Base-by-base conservation (phyloP, 2,329 filamentous ascomycete genomes). In the Apiospora hydei region DNA sequence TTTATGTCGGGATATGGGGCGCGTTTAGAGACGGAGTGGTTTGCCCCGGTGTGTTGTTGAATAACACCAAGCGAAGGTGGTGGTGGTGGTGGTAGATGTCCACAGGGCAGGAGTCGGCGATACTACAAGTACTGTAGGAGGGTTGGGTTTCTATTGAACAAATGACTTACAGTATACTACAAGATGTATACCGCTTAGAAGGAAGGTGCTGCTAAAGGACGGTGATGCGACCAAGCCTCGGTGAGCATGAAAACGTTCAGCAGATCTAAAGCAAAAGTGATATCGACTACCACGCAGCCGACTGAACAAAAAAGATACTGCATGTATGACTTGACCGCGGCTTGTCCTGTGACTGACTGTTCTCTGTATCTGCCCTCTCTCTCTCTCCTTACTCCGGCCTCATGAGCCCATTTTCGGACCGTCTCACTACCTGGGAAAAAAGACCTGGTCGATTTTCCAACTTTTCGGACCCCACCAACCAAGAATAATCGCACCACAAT, bases 401-500 rank as follows among this genome's bases (percentile, higher is more conserved):
- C 53, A 64, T 64, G 57, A 64, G 57, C 57, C 57, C 57, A 64
- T 64, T 64, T 41, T 64, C 57, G 57, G 57, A 64, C 57, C 57
- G 30, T 64, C 57, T 64, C 57, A 64, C 34, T 18, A 64, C 57
- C 57, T 41, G 57, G 4, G 21, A 64, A 38, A 14, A 64, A 64
- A 64, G 57, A 41, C 57, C 41, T 64, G 57, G 13, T 41, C 21
- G 57, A 41, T 64, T 64, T 64, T 64, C 57, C 57, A 64, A n/a
- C 57, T 41, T 41, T 41, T 41, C n/a, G 18, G n/a, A 41, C 34
- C 57, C 57, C 57, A 41, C 57, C 21, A 64, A 64, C 30, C 24
- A n/a, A 64, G 57, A 64, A 64, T 64, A 64, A 64, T 64, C 57
- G 57, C 57, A 64, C 57, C 57, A 64, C 57, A 64, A 64, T 64